Conservation (phyloP, 108 stramenopile genomes). For the Nitzschia sp. region DNA sequence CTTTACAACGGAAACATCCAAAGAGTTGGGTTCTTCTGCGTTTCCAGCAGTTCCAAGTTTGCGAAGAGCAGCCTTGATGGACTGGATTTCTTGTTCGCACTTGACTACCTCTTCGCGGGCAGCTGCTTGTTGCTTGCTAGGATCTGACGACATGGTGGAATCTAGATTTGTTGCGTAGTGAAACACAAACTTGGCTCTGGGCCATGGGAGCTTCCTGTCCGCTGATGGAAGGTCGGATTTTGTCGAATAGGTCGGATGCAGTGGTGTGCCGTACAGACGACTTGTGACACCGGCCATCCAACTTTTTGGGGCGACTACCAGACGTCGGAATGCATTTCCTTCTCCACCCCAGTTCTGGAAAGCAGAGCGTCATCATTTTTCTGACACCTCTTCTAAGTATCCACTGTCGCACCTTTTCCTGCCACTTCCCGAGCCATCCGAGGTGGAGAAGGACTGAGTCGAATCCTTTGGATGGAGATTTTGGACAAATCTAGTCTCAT, state of each 20-base stretch:
- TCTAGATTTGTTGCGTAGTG: background rate
- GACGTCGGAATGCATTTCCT: background rate
- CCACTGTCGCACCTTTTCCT: background rate
- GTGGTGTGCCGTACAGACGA: no score
- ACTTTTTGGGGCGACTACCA: background rate
- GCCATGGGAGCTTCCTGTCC: no score
- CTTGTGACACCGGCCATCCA: no score
- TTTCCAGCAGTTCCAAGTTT: conserved; percentile 31
- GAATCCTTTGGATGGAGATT: no score
- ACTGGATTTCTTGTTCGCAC: conserved; percentile 77
- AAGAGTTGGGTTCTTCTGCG: conserved; percentile 37
- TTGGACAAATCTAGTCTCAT: conserved; percentile 5
- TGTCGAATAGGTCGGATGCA: no score
- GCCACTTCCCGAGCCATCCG: background rate
- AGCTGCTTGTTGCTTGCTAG: conserved; percentile 18
- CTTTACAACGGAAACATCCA: conserved; percentile 53
- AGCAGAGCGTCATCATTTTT: conserved; percentile 1
- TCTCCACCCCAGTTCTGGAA: background rate
- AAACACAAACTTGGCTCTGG: background rate
- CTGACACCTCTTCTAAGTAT: conserved; percentile 3
- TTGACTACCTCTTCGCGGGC: conserved; percentile 60
- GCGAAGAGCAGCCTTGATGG: conserved; percentile 58
- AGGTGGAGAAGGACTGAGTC: no score
- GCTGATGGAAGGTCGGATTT: no score
- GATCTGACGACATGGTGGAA: conserved; percentile 8